Conservation (phyloP, 2,329 filamentous ascomycete genomes). For the Truncatella angustata region DNA sequence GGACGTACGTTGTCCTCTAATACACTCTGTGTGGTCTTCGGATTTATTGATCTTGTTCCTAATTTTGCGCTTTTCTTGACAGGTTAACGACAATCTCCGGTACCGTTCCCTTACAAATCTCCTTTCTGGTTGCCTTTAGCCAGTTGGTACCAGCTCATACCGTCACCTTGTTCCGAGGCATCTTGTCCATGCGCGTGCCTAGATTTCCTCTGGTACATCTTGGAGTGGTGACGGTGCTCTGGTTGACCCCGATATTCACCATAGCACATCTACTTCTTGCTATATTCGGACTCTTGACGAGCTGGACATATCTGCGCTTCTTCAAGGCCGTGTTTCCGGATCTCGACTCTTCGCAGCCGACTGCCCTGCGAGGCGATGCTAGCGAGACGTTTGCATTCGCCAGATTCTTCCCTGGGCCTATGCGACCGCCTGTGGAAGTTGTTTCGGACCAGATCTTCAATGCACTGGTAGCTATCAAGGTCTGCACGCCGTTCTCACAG, state of each 20-base stretch:
- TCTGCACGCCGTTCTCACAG: constrained; percentile 83
- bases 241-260: constrained; percentile 56
- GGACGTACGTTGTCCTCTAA: constrained; percentile 59
- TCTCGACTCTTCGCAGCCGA: constrained; percentile 59
- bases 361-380: constrained; percentile 78
- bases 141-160: constrained; percentile 97
- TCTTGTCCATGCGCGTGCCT: constrained; percentile 84
- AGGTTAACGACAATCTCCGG: constrained; percentile 83
- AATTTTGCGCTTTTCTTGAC: constrained; percentile 14
- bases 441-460: constrained; percentile 75
- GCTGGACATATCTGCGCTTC: constrained; percentile 96
- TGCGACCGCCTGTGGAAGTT: constrained; percentile 74
- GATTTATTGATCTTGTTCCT: constrained; percentile 11
- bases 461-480: constrained; percentile 68
- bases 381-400: constrained; percentile 96
- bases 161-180: constrained; percentile 85
- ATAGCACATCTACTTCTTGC: constrained; percentile 78
- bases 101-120: constrained; percentile 83
- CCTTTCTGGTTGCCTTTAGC: constrained; percentile 95
- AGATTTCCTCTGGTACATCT: constrained; percentile 71
- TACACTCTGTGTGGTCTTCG: background rate
- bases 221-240: constrained; percentile 66
- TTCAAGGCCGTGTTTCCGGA: constrained; percentile 77
- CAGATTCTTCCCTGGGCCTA: constrained; percentile 86
- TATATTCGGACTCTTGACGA: constrained; percentile 77